These are phyloP conservation scores for Phyllosticta paracitricarpa DNA, from an alignment of 2,329 filamentous ascomycete genomes.

Conservation along the genomic window DNA sequence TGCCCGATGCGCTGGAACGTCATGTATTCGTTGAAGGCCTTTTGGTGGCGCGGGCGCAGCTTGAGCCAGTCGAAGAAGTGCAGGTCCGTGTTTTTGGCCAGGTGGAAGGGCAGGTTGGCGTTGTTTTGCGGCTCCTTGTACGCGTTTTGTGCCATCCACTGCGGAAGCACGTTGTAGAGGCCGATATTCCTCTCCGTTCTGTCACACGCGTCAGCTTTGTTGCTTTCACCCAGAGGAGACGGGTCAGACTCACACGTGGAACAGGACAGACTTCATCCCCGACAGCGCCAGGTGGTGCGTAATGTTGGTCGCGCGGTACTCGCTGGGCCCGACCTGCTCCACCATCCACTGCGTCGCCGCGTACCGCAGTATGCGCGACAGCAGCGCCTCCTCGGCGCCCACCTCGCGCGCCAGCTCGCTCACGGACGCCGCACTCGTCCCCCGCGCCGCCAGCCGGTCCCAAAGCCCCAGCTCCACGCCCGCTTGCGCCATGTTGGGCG, in stretches of 20 bases:
- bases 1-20: background rate
- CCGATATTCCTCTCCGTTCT: background rate
- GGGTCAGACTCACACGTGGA: background rate
- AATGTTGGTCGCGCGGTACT: background rate
- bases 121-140: constrained; percentile 19
- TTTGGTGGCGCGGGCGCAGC: constrained; percentile 11
- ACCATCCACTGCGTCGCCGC: constrained; percentile 1
- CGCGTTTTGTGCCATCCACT: constrained; percentile 20
- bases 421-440: background rate
- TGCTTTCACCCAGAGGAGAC: background rate
- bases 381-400: background rate
- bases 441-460: background rate
- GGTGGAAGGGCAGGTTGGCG: constrained; percentile 21
- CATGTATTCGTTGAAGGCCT: constrained; percentile 1
- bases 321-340: background rate
- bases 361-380: background rate
- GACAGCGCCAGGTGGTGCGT: background rate
- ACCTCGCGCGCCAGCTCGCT: background rate
- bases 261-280: background rate
- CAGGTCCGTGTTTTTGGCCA: constrained; percentile 18
- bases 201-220: background rate
- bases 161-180: constrained; percentile 17
- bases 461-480: background rate
- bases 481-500: background rate
- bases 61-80: constrained; percentile 22